phyloP scores from a whole-genome alignment of 1,284 basidiomycete genomes.

The Marasmius fiardii region DNA sequence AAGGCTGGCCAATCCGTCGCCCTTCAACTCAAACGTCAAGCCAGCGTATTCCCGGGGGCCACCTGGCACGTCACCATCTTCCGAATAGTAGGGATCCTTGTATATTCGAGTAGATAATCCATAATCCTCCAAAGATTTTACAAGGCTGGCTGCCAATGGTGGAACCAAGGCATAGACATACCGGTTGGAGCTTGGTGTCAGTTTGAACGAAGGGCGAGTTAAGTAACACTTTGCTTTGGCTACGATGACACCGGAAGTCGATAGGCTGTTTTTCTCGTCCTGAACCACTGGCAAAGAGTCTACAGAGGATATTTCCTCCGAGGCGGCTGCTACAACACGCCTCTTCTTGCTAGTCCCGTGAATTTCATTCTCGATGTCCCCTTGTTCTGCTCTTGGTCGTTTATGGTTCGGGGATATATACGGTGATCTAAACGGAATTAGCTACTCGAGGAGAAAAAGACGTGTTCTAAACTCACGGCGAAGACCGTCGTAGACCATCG shows the following conservation, averaged over 20 bases:
- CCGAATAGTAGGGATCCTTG: conserved; percentile 77
- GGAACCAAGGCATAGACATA: conserved; percentile 55
- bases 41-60: conserved; percentile 80
- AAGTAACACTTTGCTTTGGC: conserved; percentile 17
- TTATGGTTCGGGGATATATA: too few species aligned
- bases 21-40: conserved; percentile 67
- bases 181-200: conserved; percentile 25
- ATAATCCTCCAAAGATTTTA: conserved; percentile 47
- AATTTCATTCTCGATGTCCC: too few species aligned
- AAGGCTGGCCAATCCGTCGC: conserved; percentile 46
- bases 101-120: conserved; percentile 68
- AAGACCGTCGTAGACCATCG: too few species aligned
- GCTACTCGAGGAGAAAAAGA: too few species aligned
- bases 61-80: conserved; percentile 67
- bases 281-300: too few species aligned
- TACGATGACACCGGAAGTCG: background rate
- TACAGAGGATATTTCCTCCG: too few species aligned
- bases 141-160: conserved; percentile 52
- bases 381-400: too few species aligned
- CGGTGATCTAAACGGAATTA: too few species aligned
- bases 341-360: too few species aligned
- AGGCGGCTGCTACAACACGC: too few species aligned
- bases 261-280: too few species aligned
- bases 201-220: conserved; percentile 21
- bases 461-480: too few species aligned